phyloP scores from a whole-genome alignment of 1,284 basidiomycete genomes.

The Naganishia liquefaciens region DNA sequence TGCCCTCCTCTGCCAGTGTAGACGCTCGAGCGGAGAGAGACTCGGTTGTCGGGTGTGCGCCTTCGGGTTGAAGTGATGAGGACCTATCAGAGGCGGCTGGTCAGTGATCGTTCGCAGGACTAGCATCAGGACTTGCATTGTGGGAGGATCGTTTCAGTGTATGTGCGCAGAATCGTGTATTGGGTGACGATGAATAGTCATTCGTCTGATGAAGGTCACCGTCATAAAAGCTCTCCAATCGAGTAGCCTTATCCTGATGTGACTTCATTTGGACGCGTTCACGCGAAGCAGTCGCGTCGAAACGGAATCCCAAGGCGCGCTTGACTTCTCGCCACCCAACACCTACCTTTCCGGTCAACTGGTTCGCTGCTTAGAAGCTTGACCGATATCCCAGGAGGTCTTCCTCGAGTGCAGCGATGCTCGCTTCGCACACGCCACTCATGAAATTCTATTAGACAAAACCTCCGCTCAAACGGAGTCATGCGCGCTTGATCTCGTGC shows the following conservation, averaged over 20 bases:
- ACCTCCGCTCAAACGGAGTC: too few species aligned
- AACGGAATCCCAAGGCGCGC: neutral
- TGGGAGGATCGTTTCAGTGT: too few species aligned
- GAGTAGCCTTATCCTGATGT: neutral
- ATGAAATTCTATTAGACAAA: too few species aligned
- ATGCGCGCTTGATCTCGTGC: too few species aligned
- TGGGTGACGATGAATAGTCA: neutral
- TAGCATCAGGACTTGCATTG: neutral
- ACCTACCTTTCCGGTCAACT: too few species aligned
- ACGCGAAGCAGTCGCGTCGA: neutral
- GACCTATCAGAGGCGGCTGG: neutral
- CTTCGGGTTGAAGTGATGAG: conserved; percentile 6
- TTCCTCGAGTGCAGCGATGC: too few species aligned
- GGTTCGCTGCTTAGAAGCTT: too few species aligned
- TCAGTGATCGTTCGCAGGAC: neutral
- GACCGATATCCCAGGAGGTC: too few species aligned
- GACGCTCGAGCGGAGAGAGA: conserved; percentile 3
- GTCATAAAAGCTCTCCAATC: neutral
- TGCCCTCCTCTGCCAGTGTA: conserved; percentile 48
- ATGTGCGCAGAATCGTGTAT: neutral
- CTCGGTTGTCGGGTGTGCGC: neutral
- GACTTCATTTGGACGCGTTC: conserved; percentile 37
- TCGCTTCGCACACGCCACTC: too few species aligned
- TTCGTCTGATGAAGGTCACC: neutral
- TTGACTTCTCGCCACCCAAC: neutral